A percentile compares a stretch with the other conserved stretches of the same genome.
Evolutionary conservation across 768 basidiomycete genomes (phyloP).

Genomic region (Pleurotus ostreatus): DNA sequence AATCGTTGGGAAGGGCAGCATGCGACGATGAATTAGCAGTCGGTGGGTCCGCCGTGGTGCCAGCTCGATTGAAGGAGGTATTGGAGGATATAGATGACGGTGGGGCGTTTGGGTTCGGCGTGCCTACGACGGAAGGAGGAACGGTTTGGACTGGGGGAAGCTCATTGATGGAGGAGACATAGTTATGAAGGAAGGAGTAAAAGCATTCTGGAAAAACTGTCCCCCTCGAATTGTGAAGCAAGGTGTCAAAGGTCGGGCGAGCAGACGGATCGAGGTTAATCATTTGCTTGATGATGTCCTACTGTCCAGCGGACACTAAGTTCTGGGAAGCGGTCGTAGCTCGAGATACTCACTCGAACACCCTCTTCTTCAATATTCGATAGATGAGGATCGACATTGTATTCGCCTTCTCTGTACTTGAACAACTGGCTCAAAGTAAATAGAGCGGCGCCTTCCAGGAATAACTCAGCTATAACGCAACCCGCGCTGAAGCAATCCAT

Average conservation of each 20-base stretch:
- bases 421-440: constrained; percentile 94
- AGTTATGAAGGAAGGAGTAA: constrained; percentile 92
- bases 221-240: constrained; percentile 72
- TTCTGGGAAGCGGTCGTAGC: background rate
- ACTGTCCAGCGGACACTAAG: constrained; percentile 16
- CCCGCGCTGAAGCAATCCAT: constrained; percentile 98
- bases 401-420: constrained; percentile 87
- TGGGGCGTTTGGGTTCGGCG: constrained; percentile 23
- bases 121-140: constrained; percentile 27
- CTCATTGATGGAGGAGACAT: constrained; percentile 78
- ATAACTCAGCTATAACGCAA: constrained; percentile 94
- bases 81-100: constrained; percentile 28
- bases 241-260: constrained; percentile 78
- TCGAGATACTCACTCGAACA: constrained; percentile 61
- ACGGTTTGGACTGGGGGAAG: constrained; percentile 41
- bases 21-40: constrained; percentile 22
- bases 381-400: constrained; percentile 69
- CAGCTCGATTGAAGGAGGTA: constrained; percentile 24
- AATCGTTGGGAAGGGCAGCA: constrained; percentile 65
- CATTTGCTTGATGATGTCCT: constrained; percentile 91
- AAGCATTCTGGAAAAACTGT: constrained; percentile 89
- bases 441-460: constrained; percentile 88
- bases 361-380: constrained; percentile 74
- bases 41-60: constrained; percentile 20
- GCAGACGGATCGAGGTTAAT: constrained; percentile 71